A percentile compares a stretch with the other conserved stretches of the same genome.
Conservation (phyloP, 129 eudicot genomes). For the Mikania micrantha region DNA sequence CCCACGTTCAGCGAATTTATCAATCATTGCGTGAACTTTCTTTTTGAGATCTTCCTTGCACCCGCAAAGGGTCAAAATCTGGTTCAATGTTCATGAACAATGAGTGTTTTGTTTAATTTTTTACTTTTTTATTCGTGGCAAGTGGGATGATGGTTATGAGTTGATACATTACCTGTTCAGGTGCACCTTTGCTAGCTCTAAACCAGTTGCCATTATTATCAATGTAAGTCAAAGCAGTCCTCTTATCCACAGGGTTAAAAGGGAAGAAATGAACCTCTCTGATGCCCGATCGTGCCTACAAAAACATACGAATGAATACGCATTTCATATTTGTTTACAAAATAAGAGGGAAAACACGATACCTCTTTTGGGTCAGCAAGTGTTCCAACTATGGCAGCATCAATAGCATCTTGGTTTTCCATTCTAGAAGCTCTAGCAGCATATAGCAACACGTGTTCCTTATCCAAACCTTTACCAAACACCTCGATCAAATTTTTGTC, state of each 20-base stretch:
- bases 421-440: constrained; percentile 75
- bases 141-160: not conserved
- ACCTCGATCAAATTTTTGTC: constrained; percentile 61
- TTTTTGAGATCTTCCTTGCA: constrained; percentile 1
- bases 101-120: not conserved
- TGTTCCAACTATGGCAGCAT: constrained; percentile 69
- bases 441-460: constrained; percentile 41
- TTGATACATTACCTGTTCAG: constrained; percentile 55
- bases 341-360: not conserved
- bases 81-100: not conserved
- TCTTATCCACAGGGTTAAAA: constrained; percentile 79
- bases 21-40: constrained; percentile 5
- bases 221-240: constrained; percentile 70
- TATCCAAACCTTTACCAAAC: constrained; percentile 35
- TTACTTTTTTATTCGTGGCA: not conserved
- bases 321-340: not conserved
- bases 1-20: constrained; percentile 7
- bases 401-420: constrained; percentile 85
- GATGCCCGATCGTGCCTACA: constrained; percentile 49
- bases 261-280: constrained; percentile 82
- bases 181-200: constrained; percentile 89
- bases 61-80: constrained; percentile 5
- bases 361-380: constrained; percentile 66
- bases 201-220: constrained; percentile 57
- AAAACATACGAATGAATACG: not conserved